phyloP scores from a whole-genome alignment of 139 green algal species.

The Chlamydomonas applanata region DNA sequence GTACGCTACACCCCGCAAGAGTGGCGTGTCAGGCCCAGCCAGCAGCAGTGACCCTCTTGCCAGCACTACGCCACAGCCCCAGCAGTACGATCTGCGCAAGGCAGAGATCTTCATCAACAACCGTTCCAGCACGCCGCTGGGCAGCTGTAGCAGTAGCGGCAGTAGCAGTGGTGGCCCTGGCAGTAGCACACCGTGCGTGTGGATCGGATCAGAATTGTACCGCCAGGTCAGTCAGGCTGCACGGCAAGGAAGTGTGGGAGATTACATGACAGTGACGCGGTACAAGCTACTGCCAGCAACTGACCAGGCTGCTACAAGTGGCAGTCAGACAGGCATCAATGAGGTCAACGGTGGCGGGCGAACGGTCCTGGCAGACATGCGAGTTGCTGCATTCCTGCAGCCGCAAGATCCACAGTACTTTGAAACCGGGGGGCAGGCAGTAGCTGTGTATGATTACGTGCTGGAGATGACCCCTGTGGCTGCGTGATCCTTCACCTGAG shows the following conservation, averaged over 20 bases:
- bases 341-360: neutral
- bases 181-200: neutral
- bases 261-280: conserved; percentile 21
- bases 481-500: too few species aligned
- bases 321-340: too few species aligned
- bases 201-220: conserved; percentile 5
- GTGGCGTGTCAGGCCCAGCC: too few species aligned
- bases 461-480: neutral
- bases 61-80: neutral
- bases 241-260: conserved; percentile 23
- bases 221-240: conserved; percentile 31
- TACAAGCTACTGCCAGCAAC: neutral
- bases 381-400: conserved; percentile 36
- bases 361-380: conserved; percentile 8
- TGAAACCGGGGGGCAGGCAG: conserved; percentile 22
- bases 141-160: too few species aligned
- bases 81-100: conserved; percentile 29
- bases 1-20: too few species aligned
- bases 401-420: conserved; percentile 38
- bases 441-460: conserved; percentile 37
- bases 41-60: neutral
- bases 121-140: neutral
- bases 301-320: neutral
- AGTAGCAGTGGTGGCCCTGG: too few species aligned
- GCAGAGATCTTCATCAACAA: conserved; percentile 49